Evolutionary conservation across 495 filamentous ascomycete species (phyloP).

Genomic region (Astrothelium macrocarpum): DNA sequence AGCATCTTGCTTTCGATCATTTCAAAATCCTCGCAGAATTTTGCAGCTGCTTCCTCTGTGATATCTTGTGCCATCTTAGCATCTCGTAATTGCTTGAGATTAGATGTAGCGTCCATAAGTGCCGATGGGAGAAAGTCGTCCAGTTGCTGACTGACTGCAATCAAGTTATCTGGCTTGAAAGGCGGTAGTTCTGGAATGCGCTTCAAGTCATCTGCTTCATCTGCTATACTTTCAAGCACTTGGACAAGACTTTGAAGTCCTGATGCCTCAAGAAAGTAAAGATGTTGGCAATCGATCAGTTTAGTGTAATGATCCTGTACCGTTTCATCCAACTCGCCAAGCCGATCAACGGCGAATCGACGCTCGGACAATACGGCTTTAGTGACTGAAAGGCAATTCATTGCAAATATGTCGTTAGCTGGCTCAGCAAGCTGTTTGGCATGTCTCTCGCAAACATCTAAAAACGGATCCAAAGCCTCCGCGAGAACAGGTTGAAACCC

Average conservation of each 20-base stretch:
- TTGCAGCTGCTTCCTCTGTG: constrained; percentile 73
- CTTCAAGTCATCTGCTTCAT: constrained; percentile 35
- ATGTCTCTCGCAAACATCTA: constrained; percentile 62
- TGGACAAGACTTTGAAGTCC: constrained; percentile 61
- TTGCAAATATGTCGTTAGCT: constrained; percentile 59
- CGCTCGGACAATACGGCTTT: constrained; percentile 43
- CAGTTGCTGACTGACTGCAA: constrained; percentile 60
- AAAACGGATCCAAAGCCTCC: constrained; percentile 78
- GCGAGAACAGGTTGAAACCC: constrained; percentile 66
- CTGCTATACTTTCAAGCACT: constrained; percentile 44
- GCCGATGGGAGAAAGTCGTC: constrained; percentile 90
- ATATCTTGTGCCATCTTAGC: constrained; percentile 59
- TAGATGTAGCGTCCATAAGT: constrained; percentile 79
- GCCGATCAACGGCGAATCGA: constrained; percentile 43
- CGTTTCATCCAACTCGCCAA: constrained; percentile 38
- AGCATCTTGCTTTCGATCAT: constrained; percentile 65
- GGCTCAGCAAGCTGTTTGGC: constrained; percentile 50
- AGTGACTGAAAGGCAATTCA: constrained; percentile 67
- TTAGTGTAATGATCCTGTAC: constrained; percentile 30
- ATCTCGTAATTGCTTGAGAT: constrained; percentile 62
- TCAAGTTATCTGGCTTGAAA: constrained; percentile 55
- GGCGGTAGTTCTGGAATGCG: constrained; percentile 46
- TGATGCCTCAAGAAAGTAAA: constrained; percentile 62
- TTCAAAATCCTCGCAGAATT: constrained; percentile 87
- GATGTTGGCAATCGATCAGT: constrained; percentile 52